These are phyloP conservation scores for Corymbia maculata DNA, from an alignment of 345 rosid species.

Conservation along the genomic window DNA sequence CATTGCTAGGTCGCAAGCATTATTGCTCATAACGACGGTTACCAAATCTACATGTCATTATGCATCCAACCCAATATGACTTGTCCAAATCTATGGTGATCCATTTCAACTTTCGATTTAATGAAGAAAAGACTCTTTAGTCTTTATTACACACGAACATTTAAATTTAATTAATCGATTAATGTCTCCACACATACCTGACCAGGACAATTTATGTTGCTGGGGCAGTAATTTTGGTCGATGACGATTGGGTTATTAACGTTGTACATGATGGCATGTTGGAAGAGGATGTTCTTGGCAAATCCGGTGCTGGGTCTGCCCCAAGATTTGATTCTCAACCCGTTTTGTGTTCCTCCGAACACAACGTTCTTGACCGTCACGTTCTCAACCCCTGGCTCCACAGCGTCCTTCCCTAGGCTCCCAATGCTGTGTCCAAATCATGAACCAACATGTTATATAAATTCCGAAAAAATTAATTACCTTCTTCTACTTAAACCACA, in stretches of 20 bases:
- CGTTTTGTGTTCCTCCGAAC: constrained; percentile 37
- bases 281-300: constrained; percentile 44
- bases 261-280: constrained; percentile 32
- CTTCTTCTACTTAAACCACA: not conserved
- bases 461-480: not conserved
- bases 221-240: constrained; percentile 35
- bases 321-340: constrained; percentile 73
- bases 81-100: not conserved
- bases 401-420: constrained; percentile 34
- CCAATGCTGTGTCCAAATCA: constrained; percentile 29
- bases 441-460: not conserved
- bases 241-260: constrained; percentile 53
- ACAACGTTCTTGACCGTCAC: constrained; percentile 32
- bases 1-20: not conserved
- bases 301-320: constrained; percentile 45
- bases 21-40: not conserved
- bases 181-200: not conserved
- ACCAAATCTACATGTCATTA: not conserved
- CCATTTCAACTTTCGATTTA: not conserved
- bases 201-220: constrained; percentile 11
- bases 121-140: not conserved
- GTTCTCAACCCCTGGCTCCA: constrained; percentile 51
- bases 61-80: not conserved
- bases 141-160: not conserved
- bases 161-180: not conserved